phyloP scores from a whole-genome alignment of 768 basidiomycete species.

The Lyophyllum shimeji region DNA sequence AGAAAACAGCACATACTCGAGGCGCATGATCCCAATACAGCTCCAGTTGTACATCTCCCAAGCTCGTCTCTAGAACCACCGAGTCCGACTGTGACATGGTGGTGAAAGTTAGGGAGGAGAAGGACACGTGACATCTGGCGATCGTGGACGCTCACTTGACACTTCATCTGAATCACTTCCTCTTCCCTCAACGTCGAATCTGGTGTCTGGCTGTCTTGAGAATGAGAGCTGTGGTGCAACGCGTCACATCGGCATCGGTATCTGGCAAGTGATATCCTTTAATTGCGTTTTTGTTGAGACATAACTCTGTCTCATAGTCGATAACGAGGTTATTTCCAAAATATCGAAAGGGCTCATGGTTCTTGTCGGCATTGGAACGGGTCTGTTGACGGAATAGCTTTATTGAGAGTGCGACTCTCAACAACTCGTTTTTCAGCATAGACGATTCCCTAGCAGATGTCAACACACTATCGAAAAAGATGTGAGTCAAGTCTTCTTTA shows the following conservation, averaged over 20 bases:
- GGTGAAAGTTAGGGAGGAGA: not conserved
- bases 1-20: conserved; percentile 40
- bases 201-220: not conserved
- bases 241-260: conserved; percentile 84
- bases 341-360: conserved; percentile 89
- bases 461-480: conserved; percentile 75
- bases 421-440: conserved; percentile 35
- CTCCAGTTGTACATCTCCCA: conserved; percentile 88
- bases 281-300: not conserved
- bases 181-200: not conserved
- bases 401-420: not conserved
- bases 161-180: not conserved
- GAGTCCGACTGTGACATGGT: conserved; percentile 37
- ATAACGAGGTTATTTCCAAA: conserved; percentile 73
- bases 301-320: conserved; percentile 48
- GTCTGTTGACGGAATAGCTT: conserved; percentile 38
- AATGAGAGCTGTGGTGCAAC: conserved; percentile 88
- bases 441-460: conserved; percentile 83
- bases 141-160: not conserved
- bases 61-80: conserved; percentile 76
- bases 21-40: conserved; percentile 94
- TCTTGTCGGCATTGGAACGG: conserved; percentile 84
- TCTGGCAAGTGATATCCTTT: conserved; percentile 48
- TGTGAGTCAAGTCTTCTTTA: conserved; percentile 43
- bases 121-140: conserved; percentile 6